Base-by-base conservation (phyloP, 345 rosid species). In the Rhizophora apiculata region DNA sequence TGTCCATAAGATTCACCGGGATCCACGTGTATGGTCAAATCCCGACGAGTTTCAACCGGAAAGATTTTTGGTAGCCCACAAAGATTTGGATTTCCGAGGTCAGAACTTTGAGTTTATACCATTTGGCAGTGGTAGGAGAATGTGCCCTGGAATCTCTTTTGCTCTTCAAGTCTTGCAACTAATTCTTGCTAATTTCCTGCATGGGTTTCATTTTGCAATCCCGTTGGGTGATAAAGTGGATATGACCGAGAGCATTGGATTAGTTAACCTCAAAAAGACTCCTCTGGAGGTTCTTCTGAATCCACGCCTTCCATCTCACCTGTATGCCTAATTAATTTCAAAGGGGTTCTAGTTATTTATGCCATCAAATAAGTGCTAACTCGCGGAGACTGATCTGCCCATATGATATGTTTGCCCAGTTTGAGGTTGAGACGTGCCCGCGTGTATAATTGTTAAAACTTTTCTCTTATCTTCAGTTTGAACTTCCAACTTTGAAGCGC, bases 61-160 rank as follows among this genome's bases (percentile, higher is more conserved):
- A 32, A 36, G 71, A 21, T 68, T 68, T 24, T 59, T 68, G 3
- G 19, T 26, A 0, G 31, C 43, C 3, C 24, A 61, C 8, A n/a
- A 6, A 2, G 29, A 69, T 22, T 19, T 24, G 3, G 66, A 57
- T 13, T 52, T 58, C 15, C 27, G 30, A 19, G 63, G 62, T 18
- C 52, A 24, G 24, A 46, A 63, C 56, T 63, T 63, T 29, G 53
- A 68, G 6, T 36, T 20, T 8, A 16, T 57, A 18, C 54, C 71
- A 36, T 68, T 68, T 53, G 62, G 71, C 24, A 24, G 30, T 15
- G 71, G 71, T 8, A 34, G 71, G 37, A 55, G 71, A 55, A 57
- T 36, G 36, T 68, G 54, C 24, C 24, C 63, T 24, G 54, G 53
- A 20, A 49, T 68, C 48, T 20, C 62, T 10, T 67, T 68, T 19